Base-by-base conservation (phyloP, 2,329 filamentous ascomycete genomes). In the Clathrospora elynae region DNA sequence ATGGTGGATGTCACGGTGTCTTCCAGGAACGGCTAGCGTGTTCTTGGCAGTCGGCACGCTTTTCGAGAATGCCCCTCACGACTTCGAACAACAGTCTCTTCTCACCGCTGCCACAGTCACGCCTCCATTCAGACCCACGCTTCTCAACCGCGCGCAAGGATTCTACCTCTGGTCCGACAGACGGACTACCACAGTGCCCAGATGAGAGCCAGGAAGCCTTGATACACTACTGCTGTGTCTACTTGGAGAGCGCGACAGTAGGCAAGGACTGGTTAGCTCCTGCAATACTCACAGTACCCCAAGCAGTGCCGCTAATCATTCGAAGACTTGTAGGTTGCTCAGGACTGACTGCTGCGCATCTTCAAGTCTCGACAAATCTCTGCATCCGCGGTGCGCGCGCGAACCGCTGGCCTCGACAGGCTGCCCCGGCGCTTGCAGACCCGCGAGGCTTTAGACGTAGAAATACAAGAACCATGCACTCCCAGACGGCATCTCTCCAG, bases 391-490 rank as follows among this genome's bases (percentile, higher is more conserved):
- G 31, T 42, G 49, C 51, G 41, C 46, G 43, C 40, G 43, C 49
- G 40, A 47, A 47, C 26, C 35, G 35, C 46, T 33, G 20, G 41
- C 47, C 20, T 42, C 52, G 44, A 48, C 48, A 35, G 41, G 49
- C 45, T 44, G 13, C 25, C 35, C 40, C 40, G 49, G 62, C 59
- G 62, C 59, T 59, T 60, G 56, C 40, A 53, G 46, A 52, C 53
- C 36, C 49, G 54, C 61, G 52, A 51, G 48, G 49, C 46, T 40
- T 41, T 61, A 65, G 55, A 56, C 47, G 36, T 59, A 60, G 55
- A 55, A 62, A 61, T 55, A 49, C 54, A 62, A 59, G 57, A 60
- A 38, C 55, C 49, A 61, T 44, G 53, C 51, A 45, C 45, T 51
- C 28, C 28, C 30, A 13, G 33, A 40, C 12, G 9, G 29, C 30